Conservation (phyloP, 2,329 filamentous ascomycete species). For the Alternaria hordeiaustralica region DNA sequence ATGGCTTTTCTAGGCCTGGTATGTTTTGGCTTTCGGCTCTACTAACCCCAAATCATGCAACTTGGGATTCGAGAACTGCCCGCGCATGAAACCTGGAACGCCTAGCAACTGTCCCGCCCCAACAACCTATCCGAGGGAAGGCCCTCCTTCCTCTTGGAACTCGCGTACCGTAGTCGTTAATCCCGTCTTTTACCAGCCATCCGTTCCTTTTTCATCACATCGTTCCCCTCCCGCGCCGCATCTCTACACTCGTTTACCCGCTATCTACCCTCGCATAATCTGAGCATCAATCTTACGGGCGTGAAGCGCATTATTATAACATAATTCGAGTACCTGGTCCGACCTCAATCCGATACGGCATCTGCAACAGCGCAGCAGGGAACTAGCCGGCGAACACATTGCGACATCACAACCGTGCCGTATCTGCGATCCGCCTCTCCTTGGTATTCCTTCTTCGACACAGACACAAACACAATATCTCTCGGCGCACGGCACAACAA, state of each 20-base stretch:
- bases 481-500: slow-evolving; percentile 12
- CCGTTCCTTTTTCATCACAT: slow-evolving; percentile 10
- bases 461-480: slow-evolving; percentile 9
- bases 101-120: slow-evolving; percentile 16
- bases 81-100: slow-evolving; percentile 22
- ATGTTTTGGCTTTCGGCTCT: slow-evolving; percentile 15
- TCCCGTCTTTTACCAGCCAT: slow-evolving; percentile 16
- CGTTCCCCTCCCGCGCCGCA: background rate
- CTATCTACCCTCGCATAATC: background rate
- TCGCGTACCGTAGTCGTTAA: slow-evolving; percentile 6
- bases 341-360: slow-evolving; percentile 18
- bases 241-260: slow-evolving; percentile 5
- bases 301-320: slow-evolving; percentile 1
- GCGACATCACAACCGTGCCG: slow-evolving; percentile 16
- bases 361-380: slow-evolving; percentile 33
- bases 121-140: slow-evolving; percentile 19
- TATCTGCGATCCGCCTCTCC: slow-evolving; percentile 23
- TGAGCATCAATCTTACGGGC: background rate
- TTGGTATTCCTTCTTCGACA: slow-evolving; percentile 10
- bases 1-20: slow-evolving; percentile 25
- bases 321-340: slow-evolving; percentile 1
- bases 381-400: slow-evolving; percentile 21
- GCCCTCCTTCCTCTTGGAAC: background rate
- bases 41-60: slow-evolving; percentile 14
- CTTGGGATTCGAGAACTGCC: slow-evolving; percentile 26